Evolutionary conservation across 345 rosid species (phyloP).

Genomic region (Camelina neglecta): DNA sequence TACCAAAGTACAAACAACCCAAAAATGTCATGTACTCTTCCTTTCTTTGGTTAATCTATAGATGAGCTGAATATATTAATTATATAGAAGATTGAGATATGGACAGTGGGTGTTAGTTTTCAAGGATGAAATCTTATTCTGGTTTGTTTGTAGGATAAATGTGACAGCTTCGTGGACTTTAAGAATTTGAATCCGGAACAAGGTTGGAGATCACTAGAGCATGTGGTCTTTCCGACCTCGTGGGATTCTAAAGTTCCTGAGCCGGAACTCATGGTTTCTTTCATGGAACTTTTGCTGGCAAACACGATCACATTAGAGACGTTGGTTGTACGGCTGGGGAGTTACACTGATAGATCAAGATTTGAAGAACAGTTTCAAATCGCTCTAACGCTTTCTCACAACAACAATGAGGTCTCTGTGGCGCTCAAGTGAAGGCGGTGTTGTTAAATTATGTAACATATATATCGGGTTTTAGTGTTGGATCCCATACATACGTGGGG

Average conservation of each 20-base stretch:
- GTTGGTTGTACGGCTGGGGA: slow-evolving; percentile 6
- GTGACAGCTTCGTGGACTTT: not conserved
- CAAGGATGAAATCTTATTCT: not conserved
- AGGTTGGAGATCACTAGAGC: no score
- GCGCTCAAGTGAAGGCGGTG: not conserved
- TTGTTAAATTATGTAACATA: no score
- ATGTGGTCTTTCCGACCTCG: not conserved
- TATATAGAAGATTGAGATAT: not conserved
- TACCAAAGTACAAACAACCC: not conserved
- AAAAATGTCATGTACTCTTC: not conserved
- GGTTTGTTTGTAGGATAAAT: not conserved
- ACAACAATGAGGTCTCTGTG: not conserved
- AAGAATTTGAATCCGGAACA: not conserved
- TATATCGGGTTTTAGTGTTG: no score
- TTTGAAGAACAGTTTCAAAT: not conserved
- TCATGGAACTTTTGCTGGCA: slow-evolving; percentile 9
- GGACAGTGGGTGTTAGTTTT: not conserved
- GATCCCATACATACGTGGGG: no score
- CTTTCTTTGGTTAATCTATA: not conserved
- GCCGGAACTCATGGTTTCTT: not conserved
- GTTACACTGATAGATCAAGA: not conserved
- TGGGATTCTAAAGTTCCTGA: not conserved
- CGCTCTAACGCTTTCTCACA: not conserved
- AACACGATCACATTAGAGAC: not conserved
- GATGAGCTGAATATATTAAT: not conserved